phyloP scores from a whole-genome alignment of 768 basidiomycete species.

The Podaxis sp. region DNA sequence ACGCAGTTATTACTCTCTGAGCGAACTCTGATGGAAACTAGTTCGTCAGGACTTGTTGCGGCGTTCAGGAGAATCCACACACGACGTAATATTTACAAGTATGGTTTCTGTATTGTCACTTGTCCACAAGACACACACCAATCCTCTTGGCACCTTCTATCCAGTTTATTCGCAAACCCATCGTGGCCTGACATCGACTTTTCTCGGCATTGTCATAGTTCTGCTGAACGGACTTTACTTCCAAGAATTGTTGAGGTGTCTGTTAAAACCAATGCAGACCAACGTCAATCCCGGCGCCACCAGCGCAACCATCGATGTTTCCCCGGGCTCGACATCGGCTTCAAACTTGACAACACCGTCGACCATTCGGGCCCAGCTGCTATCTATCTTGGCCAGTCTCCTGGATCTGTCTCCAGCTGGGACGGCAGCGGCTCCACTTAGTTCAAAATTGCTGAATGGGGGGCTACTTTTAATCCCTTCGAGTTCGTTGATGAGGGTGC shows the following conservation, averaged over 20 bases:
- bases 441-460: constrained; percentile 27
- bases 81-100: background rate
- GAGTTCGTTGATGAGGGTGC: constrained; percentile 32
- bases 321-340: constrained; percentile 37
- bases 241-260: background rate
- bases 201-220: background rate
- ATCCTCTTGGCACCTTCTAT: background rate
- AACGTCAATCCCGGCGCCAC: constrained; percentile 32
- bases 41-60: background rate
- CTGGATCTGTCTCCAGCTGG: constrained; percentile 32
- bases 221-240: background rate
- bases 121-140: background rate
- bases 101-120: background rate
- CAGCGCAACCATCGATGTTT: constrained; percentile 30
- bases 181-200: background rate
- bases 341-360: constrained; percentile 35
- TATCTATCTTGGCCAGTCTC: constrained; percentile 45
- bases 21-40: background rate
- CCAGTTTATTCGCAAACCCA: too few species aligned
- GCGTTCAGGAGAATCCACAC: background rate
- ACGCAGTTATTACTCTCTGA: background rate
- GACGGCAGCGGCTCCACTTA: constrained; percentile 37
- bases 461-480: constrained; percentile 14
- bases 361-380: constrained; percentile 41
- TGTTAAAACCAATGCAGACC: background rate